Evolutionary conservation across 2,329 filamentous ascomycete species (phyloP), one percentile per base, ranked within the genome.

Genomic region (Elsinoe ampelina): DNA sequence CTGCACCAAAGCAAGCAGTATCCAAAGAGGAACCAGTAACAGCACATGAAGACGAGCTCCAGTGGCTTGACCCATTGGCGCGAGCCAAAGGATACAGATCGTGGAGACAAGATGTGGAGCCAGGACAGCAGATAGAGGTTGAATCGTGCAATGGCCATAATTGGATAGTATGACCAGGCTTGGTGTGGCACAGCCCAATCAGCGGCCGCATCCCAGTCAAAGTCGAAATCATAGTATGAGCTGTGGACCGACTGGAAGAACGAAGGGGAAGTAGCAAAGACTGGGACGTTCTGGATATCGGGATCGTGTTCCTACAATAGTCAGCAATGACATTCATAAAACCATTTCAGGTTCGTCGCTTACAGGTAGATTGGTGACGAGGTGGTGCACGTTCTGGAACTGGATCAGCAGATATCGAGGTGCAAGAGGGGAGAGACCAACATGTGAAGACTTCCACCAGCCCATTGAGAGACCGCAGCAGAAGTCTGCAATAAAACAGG

Each of bases 21-120:
- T 59, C 88, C 89, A 67, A 87, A 95, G 83, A 90, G 89, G 42
- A 75, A 76, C 89, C 89, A 95, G 74, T 95, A 95, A 70, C 90
- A 85, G 7, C 82, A 65, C 67, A 92, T 85, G 2, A 89, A 89
- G 19, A 72, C 72, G 15, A 93, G 73, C 69, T 95, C 89, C n/a
- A 93, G 74, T 74, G 82, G 91, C 52, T 87, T 80, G 63, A 91
- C 87, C 87, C 88, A 95, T 77, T 84, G 85, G 2, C 88, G 88
- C 10, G 85, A 81, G 1, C 90, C 89, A 60, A 86, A 85, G 58
- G 77, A 82, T 0, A 87, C 86, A 0, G 86, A 86, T 57, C 84
- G 81, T 10, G 85, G 82, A 11, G 80, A 75, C 57, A 91, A 71
- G 1, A 95, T 79, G 68, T 86, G 89, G 61, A 85, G 79, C 86